Evolutionary conservation across 1,139 yeast species (phyloP).

Genomic region (Saccharomycopsis crataegensis): DNA sequence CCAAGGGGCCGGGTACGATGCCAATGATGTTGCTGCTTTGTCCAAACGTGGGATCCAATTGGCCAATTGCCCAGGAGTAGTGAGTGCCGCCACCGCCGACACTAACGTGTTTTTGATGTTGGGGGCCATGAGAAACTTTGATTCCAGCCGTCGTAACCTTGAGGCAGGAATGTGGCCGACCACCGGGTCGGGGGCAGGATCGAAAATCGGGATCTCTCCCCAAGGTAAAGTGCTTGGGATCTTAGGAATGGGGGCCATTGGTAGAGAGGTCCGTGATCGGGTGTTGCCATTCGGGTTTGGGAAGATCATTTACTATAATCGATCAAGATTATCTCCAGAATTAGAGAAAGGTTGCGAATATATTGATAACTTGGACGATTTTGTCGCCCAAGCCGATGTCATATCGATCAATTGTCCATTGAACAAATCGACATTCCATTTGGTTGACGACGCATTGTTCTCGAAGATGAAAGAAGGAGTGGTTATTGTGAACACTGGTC

Average conservation of each 20-base stretch:
- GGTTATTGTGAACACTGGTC: constrained; percentile 46
- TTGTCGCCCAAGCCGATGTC: constrained; percentile 62
- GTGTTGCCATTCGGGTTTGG: constrained; percentile 58
- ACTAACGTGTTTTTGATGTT: constrained; percentile 61
- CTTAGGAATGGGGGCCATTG: constrained; percentile 74
- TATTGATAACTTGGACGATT: constrained; percentile 41
- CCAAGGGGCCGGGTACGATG: constrained; percentile 94
- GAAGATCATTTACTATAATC: constrained; percentile 53
- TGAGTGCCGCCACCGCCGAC: constrained; percentile 78
- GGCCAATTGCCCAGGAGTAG: constrained; percentile 71
- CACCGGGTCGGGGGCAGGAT: constrained; percentile 34
- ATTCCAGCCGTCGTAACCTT: constrained; percentile 39
- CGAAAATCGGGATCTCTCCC: constrained; percentile 53
- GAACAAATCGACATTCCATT: constrained; percentile 60
- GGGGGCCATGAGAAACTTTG: constrained; percentile 63
- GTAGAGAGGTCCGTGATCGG: constrained; percentile 57
- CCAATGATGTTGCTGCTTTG: constrained; percentile 46
- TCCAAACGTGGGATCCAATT: constrained; percentile 44
- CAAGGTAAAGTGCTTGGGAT: constrained; percentile 57
- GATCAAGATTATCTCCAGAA: constrained; percentile 45
- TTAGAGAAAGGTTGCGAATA: constrained; percentile 36
- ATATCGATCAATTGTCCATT: constrained; percentile 77
- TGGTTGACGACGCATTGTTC: constrained; percentile 50
- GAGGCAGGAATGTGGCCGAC: constrained; percentile 53
- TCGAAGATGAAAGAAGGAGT: constrained; percentile 27